These are phyloP conservation scores for Boechera retrofracta DNA, from an alignment of 345 rosid species.

Conservation along the genomic window DNA sequence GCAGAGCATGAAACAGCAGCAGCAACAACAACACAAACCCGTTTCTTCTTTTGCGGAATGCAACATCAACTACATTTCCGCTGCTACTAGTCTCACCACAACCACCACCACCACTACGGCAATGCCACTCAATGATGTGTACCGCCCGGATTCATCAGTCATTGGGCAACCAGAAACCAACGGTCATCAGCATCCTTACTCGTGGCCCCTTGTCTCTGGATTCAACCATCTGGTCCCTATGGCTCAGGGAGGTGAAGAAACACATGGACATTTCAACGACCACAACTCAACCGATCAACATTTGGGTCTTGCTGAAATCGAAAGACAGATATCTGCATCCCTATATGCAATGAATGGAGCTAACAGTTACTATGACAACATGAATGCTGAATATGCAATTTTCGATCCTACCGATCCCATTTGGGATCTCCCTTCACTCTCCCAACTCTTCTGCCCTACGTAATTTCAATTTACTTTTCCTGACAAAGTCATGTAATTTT, in stretches of 20 bases:
- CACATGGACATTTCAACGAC: constrained; percentile 27
- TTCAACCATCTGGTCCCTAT: constrained; percentile 50
- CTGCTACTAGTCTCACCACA: constrained; percentile 23
- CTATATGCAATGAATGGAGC: constrained; percentile 67
- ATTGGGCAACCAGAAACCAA: constrained; percentile 31
- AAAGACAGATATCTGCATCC: constrained; percentile 77
- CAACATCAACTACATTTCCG: constrained; percentile 23
- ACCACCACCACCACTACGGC: constrained; percentile 28
- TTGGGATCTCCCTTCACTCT: constrained; percentile 71
- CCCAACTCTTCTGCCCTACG: constrained; percentile 54
- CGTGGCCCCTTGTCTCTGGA: constrained; percentile 54
- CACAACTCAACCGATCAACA: constrained; percentile 38
- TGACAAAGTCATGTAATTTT: constrained; percentile 22
- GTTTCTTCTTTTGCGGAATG: constrained; percentile 22
- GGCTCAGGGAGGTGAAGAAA: constrained; percentile 43
- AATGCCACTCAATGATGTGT: constrained; percentile 50
- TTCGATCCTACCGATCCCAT: constrained; percentile 55
- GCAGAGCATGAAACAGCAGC: constrained; percentile 53
- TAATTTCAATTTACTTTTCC: constrained; percentile 26
- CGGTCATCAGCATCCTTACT: constrained; percentile 42
- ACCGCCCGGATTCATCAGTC: constrained; percentile 59
- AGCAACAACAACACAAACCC: constrained; percentile 33
- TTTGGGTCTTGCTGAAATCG: constrained; percentile 50
- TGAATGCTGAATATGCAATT: constrained; percentile 38
- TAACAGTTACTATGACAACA: constrained; percentile 51